phyloP scores from a whole-genome alignment of 106 monocot genomes.

The Dendrobium chrysotoxum region DNA sequence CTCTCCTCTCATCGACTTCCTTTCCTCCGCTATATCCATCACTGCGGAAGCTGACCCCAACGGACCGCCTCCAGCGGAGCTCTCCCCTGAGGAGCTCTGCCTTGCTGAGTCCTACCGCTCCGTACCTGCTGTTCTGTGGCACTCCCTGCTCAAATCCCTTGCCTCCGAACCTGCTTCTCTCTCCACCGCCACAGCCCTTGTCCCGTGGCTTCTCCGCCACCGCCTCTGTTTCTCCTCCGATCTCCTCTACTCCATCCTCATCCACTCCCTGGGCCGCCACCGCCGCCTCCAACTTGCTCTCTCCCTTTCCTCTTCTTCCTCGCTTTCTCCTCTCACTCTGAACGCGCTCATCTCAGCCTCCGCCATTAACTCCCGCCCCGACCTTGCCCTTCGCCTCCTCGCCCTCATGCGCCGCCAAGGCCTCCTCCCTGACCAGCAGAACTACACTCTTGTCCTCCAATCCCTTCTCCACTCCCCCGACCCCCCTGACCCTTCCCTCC shows the following conservation, averaged over 20 bases:
- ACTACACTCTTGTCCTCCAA: slow-evolving; percentile 68
- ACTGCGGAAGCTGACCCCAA: neutral
- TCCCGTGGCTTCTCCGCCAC: slow-evolving; percentile 62
- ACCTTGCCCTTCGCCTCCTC: slow-evolving; percentile 46
- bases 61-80: slow-evolving; percentile 10
- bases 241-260: slow-evolving; percentile 77
- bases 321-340: slow-evolving; percentile 71
- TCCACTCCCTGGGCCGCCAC: slow-evolving; percentile 62
- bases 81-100: slow-evolving; percentile 24
- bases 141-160: slow-evolving; percentile 42
- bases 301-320: slow-evolving; percentile 15
- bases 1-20: slow-evolving; percentile 36
- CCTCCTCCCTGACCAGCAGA: slow-evolving; percentile 60
- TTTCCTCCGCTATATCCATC: slow-evolving; percentile 15
- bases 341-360: slow-evolving; percentile 79
- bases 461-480: slow-evolving; percentile 48
- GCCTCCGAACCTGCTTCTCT: slow-evolving; percentile 36
- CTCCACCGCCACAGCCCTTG: slow-evolving; percentile 42
- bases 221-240: slow-evolving; percentile 76
- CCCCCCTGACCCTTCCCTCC: slow-evolving; percentile 48
- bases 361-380: slow-evolving; percentile 43
- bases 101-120: slow-evolving; percentile 43
- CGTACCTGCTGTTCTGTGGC: slow-evolving; percentile 53
- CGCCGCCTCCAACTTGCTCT: slow-evolving; percentile 26
- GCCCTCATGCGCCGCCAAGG: slow-evolving; percentile 36